A percentile compares a stretch with the other conserved stretches of the same genome.
Evolutionary conservation across 2,329 filamentous ascomycete species (phyloP).

Genomic region (Aspergillus sp.): DNA sequence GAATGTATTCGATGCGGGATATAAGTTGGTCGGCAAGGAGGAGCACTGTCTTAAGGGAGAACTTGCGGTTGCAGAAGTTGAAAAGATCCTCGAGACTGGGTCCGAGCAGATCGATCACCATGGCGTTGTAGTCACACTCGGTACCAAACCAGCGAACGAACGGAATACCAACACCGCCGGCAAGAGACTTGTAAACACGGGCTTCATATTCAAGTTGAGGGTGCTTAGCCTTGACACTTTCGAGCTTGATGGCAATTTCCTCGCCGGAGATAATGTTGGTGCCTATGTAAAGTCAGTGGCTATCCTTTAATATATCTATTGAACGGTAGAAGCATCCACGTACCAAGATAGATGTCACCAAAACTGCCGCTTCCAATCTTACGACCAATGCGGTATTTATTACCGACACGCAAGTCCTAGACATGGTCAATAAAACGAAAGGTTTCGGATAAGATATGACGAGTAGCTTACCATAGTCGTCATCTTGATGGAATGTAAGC

Average conservation of each 20-base stretch:
- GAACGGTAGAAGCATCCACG: slow-evolving; percentile 25
- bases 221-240: slow-evolving; percentile 99
- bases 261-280: slow-evolving; percentile 99
- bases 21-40: slow-evolving; percentile 97
- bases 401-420: slow-evolving; percentile 98
- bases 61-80: slow-evolving; percentile 99
- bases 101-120: slow-evolving; percentile 96
- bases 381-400: slow-evolving; percentile 98
- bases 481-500: slow-evolving; percentile 30
- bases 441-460: not conserved
- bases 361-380: slow-evolving; percentile 99
- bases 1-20: slow-evolving; percentile 98
- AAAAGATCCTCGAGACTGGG: slow-evolving; percentile 96
- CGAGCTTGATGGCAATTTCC: slow-evolving; percentile 99
- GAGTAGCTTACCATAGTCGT: slow-evolving; percentile 38
- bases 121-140: slow-evolving; percentile 99
- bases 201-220: slow-evolving; percentile 98
- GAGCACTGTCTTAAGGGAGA: slow-evolving; percentile 96
- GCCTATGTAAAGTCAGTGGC: slow-evolving; percentile 51
- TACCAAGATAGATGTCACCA: slow-evolving; percentile 93
- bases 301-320: not conserved
- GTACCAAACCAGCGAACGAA: slow-evolving; percentile 99
- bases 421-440: slow-evolving; percentile 19
- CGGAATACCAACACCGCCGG: slow-evolving; percentile 94
- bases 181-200: slow-evolving; percentile 81